A percentile compares a stretch with the other conserved stretches of the same genome.
These are phyloP conservation scores for Claviceps monticola DNA, from an alignment of 2,329 filamentous ascomycete genomes.

Conservation along the genomic window DNA sequence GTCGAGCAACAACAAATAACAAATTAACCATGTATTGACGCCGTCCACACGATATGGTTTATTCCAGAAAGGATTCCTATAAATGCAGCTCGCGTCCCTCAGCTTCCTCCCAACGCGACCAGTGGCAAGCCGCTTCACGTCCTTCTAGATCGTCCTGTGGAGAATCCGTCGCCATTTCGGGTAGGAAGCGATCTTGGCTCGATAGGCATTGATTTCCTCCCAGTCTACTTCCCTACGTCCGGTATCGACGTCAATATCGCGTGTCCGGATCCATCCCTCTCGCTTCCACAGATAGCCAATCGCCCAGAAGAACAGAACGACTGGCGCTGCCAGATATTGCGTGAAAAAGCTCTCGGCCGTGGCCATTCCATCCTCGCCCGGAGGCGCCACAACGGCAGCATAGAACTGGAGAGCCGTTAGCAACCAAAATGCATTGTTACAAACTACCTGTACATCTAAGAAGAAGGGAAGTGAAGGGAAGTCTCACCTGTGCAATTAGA, in stretches of 20 bases:
- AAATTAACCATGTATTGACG: too few species aligned
- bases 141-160: conserved; percentile 23
- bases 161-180: conserved; percentile 34
- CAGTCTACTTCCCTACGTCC: conserved; percentile 53
- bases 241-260: conserved; percentile 54
- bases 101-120: not conserved
- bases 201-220: conserved; percentile 45
- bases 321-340: conserved; percentile 37
- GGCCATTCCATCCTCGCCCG: conserved; percentile 19
- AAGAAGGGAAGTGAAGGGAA: not conserved
- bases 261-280: conserved; percentile 40
- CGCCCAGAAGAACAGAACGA: conserved; percentile 42
- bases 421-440: not conserved
- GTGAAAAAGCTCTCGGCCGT: conserved; percentile 40
- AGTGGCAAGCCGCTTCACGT: too few species aligned
- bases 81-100: not conserved
- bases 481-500: conserved; percentile 37
- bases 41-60: too few species aligned
- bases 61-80: too few species aligned
- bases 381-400: conserved; percentile 27
- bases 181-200: conserved; percentile 34
- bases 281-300: conserved; percentile 54
- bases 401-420: conserved; percentile 24
- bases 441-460: not conserved
- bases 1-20: too few species aligned